Evolutionary conservation across 2,329 filamentous ascomycete genomes (phyloP).

Genomic region (Pseudocercospora fijiensis): DNA sequence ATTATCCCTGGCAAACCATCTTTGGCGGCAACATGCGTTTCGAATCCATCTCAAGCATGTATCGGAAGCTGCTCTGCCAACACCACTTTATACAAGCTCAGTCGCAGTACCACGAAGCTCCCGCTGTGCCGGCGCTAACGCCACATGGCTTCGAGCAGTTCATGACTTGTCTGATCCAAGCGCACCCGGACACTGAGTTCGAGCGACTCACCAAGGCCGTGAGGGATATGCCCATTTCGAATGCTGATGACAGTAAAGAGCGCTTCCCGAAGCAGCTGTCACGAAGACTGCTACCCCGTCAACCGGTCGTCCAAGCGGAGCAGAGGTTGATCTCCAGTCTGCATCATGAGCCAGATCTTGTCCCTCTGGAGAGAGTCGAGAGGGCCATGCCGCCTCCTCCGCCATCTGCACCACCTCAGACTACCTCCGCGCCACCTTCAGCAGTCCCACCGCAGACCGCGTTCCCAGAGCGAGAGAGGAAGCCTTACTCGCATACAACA

Average conservation of each 20-base stretch:
- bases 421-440: conserved; percentile 9
- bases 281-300: conserved; percentile 66
- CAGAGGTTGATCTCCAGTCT: conserved; percentile 57
- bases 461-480: conserved; percentile 43
- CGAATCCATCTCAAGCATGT: conserved; percentile 46
- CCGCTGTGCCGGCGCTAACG: conserved; percentile 48
- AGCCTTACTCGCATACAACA: conserved; percentile 40
- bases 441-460: conserved; percentile 28
- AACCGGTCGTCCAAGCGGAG: conserved; percentile 57
- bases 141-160: conserved; percentile 56
- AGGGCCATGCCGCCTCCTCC: conserved; percentile 39
- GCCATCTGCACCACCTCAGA: conserved; percentile 22
- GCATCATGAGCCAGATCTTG: conserved; percentile 43
- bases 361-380: conserved; percentile 44
- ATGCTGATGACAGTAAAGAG: conserved; percentile 64
- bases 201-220: conserved; percentile 68
- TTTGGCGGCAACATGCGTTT: conserved; percentile 47
- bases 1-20: conserved; percentile 61
- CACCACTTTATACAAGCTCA: conserved; percentile 49
- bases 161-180: conserved; percentile 70
- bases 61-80: conserved; percentile 49
- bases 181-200: conserved; percentile 74
- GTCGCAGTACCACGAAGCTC: conserved; percentile 42
- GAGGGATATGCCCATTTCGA: conserved; percentile 67
- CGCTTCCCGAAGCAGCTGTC: conserved; percentile 77